These are phyloP conservation scores for Lentinula edodes DNA, from an alignment of 768 basidiomycete species.

Conservation along the genomic window DNA sequence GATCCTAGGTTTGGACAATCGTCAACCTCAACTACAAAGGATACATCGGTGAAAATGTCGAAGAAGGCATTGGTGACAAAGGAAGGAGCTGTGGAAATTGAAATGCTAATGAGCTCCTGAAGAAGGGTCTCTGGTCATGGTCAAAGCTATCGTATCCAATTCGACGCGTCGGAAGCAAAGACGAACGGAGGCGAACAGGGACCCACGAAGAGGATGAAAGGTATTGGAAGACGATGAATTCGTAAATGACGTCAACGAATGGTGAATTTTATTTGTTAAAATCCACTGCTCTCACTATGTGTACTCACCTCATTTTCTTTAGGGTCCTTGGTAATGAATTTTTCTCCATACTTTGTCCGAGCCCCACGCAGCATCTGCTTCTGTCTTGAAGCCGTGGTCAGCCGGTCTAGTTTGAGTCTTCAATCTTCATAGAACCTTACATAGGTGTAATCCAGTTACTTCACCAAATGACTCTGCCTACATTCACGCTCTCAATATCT, in stretches of 20 bases:
- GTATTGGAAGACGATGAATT: conserved; percentile 11
- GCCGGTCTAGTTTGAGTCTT: conserved; percentile 8
- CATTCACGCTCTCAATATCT: conserved; percentile 2
- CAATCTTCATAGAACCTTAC: conserved; percentile 3
- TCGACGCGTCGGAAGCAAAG: conserved; percentile 1
- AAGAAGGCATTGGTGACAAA: neutral
- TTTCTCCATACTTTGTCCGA: conserved; percentile 11
- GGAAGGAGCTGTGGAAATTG: neutral
- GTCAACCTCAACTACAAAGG: neutral
- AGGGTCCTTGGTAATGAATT: conserved; percentile 14
- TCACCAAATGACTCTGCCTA: neutral
- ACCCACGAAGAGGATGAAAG: conserved; percentile 4
- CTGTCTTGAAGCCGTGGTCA: conserved; percentile 3
- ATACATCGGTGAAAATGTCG: neutral
- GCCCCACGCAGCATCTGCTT: neutral
- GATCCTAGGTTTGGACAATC: neutral
- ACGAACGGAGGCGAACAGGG: neutral
- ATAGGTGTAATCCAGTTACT: neutral
- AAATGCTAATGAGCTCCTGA: neutral
- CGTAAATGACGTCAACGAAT: conserved; percentile 12
- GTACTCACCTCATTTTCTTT: neutral
- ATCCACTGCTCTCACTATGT: neutral
- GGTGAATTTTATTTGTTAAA: neutral
- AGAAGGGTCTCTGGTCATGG: conserved; percentile 1
- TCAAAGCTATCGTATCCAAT: neutral